These are phyloP conservation scores for Beauveria sp. DNA, from an alignment of 2,329 filamentous ascomycete species.

Conservation along the genomic window DNA sequence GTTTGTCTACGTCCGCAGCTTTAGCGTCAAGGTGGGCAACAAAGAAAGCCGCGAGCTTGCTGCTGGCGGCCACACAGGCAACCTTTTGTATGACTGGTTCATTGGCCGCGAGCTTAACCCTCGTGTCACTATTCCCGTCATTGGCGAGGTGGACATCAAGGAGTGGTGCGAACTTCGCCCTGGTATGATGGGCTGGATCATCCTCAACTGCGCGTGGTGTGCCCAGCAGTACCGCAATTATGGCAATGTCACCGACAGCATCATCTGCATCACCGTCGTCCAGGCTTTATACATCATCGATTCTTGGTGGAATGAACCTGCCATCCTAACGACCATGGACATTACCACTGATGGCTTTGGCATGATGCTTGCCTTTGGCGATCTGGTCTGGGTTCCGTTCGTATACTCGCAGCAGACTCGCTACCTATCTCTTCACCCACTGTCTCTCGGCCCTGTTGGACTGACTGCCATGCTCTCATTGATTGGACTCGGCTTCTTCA, in stretches of 20 bases:
- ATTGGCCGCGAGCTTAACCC: slow-evolving; percentile 95
- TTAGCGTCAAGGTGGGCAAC: slow-evolving; percentile 71
- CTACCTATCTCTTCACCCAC: slow-evolving; percentile 76
- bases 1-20: slow-evolving; percentile 76
- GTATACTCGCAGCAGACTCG: slow-evolving; percentile 77
- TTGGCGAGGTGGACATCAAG: slow-evolving; percentile 87
- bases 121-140: slow-evolving; percentile 65
- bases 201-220: slow-evolving; percentile 76
- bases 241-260: slow-evolving; percentile 78
- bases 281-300: slow-evolving; percentile 82
- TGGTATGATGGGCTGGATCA: slow-evolving; percentile 80
- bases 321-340: slow-evolving; percentile 89
- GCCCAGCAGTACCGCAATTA: slow-evolving; percentile 83
- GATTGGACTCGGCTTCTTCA: slow-evolving; percentile 68
- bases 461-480: slow-evolving; percentile 58
- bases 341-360: slow-evolving; percentile 90
- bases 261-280: slow-evolving; percentile 67
- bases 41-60: slow-evolving; percentile 68
- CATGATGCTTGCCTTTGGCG: slow-evolving; percentile 89
- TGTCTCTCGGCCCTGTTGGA: slow-evolving; percentile 64
- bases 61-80: slow-evolving; percentile 72
- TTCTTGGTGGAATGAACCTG: slow-evolving; percentile 76
- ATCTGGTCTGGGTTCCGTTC: slow-evolving; percentile 89
- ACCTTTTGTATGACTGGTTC: slow-evolving; percentile 90
- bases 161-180: slow-evolving; percentile 85